Base-by-base conservation (phyloP, 352 stramenopile species). In the Pythium dissotocum region DNA sequence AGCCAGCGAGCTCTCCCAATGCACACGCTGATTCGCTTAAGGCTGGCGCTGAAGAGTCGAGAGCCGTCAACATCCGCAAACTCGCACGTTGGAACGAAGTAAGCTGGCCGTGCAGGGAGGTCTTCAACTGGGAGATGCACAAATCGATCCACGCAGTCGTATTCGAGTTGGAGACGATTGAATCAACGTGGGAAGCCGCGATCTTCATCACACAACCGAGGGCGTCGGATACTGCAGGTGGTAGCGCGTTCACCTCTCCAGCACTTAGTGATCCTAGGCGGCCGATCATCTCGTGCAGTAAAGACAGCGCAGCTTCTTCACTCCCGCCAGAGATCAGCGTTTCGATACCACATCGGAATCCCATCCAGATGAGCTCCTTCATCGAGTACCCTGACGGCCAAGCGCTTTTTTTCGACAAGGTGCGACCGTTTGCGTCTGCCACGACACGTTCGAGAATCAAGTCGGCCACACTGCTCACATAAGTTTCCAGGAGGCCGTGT, bases 171-270 rank as follows among this genome's bases (percentile, higher is more conserved):
- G 66, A 32, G 18, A 49, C 21, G 30, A 65, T 28, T 10, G 16
- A 48, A 63, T 64, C 9, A 2, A 59, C 46, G 18, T 72, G 53
- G 1, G 58, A 26, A 40, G 59, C 58, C 6, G 24, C 60, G 24
- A 72, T 72, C 24, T 58, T 63, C 66, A 72, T 64, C 46, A 65
- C 59, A 48, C 66, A 40, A 26, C 14, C 42, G 5, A 72, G 44
- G 12, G 58, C 61, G 7, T 56, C 63, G 13, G 44, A 65, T n/a
- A 46, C 32, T 35, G n/a, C 40, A 62, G 10, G 21, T 24, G 9
- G 16, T 12, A 51, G 14, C 16, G 28, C 14, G 6, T 18, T 1
- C 26, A 9, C 21, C 1, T 9, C 5, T 3, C 44, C 18, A 10
- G 32, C 6, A 13, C 40, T 28, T 18, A 58, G 14, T 16, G 63